Percentiles rank a stretch among this genome's conserved stretches.
Evolutionary conservation across 768 basidiomycete species (phyloP).

Genomic region (Naematelia aurantialba): DNA sequence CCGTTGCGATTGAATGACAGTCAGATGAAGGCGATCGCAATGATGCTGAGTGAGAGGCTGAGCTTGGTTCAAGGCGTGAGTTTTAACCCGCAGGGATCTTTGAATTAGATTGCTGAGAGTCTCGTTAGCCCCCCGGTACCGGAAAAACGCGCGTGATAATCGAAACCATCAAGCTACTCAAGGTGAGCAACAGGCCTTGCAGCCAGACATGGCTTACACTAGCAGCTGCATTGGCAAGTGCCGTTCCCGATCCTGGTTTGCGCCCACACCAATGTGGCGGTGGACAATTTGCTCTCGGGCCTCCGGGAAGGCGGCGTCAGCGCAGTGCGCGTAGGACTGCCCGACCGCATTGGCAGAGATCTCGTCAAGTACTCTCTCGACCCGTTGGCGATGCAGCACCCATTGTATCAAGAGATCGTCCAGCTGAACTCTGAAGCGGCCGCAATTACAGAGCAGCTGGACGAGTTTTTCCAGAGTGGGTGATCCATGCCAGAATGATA

Average conservation of each 20-base stretch:
- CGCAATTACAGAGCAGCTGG: slow-evolving; percentile 1
- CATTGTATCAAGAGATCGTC: slow-evolving; percentile 55
- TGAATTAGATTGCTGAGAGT: neutral
- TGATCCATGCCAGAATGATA: neutral
- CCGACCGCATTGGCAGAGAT: slow-evolving; percentile 60
- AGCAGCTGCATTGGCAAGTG: slow-evolving; percentile 70
- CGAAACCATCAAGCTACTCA: slow-evolving; percentile 74
- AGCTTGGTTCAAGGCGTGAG: slow-evolving; percentile 83
- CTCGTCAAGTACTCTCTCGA: slow-evolving; percentile 63
- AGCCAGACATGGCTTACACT: slow-evolving; percentile 3
- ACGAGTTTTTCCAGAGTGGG: slow-evolving; percentile 5
- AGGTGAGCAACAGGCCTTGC: slow-evolving; percentile 53
- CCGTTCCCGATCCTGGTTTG: slow-evolving; percentile 82
- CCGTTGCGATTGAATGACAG: slow-evolving; percentile 65
- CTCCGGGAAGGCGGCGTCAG: slow-evolving; percentile 60
- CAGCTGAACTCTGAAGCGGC: slow-evolving; percentile 11
- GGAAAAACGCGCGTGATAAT: slow-evolving; percentile 91
- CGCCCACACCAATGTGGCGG: slow-evolving; percentile 89
- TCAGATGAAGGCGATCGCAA: slow-evolving; percentile 77
- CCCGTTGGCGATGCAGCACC: slow-evolving; percentile 62
- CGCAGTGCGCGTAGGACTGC: slow-evolving; percentile 71
- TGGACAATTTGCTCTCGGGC: slow-evolving; percentile 82
- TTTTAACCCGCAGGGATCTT: slow-evolving; percentile 10
- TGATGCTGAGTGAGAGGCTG: slow-evolving; percentile 75
- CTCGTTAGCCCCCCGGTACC: slow-evolving; percentile 35